phyloP scores from a whole-genome alignment of 495 filamentous ascomycete species.

The Immersiella caudata region DNA sequence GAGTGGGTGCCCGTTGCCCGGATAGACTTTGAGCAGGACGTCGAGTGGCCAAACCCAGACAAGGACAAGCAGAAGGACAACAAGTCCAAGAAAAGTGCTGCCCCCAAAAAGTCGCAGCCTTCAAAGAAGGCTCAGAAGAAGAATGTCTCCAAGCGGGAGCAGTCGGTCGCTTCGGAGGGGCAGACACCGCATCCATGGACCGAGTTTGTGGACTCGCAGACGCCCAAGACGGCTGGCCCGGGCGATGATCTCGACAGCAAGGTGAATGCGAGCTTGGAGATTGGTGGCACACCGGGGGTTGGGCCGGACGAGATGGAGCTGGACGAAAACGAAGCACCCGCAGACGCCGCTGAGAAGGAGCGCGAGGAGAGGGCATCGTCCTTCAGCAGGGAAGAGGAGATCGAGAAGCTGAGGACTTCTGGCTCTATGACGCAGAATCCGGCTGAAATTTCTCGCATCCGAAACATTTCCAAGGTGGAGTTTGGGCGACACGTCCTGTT shows the following conservation, averaged over 20 bases:
- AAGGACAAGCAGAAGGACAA: constrained; percentile 59
- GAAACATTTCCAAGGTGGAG: constrained; percentile 88
- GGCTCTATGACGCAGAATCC: constrained; percentile 99
- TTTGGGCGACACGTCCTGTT: constrained; percentile 91
- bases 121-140: constrained; percentile 61
- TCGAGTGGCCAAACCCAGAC: constrained; percentile 61
- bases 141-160: constrained; percentile 48
- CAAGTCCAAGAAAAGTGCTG: constrained; percentile 49
- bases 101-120: constrained; percentile 50
- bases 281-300: constrained; percentile 40
- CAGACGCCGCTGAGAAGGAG: constrained; percentile 46
- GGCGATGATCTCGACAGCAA: constrained; percentile 43
- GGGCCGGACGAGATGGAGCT: constrained; percentile 52
- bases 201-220: constrained; percentile 41
- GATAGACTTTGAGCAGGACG: constrained; percentile 72
- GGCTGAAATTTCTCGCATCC: constrained; percentile 92
- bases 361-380: constrained; percentile 40
- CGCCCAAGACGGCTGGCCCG: constrained; percentile 28
- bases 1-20: constrained; percentile 86
- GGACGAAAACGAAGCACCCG: constrained; percentile 47
- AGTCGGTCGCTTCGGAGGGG: constrained; percentile 49
- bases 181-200: constrained; percentile 52
- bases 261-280: constrained; percentile 35
- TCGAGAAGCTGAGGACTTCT: constrained; percentile 88
- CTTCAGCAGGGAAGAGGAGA: constrained; percentile 89